Evolutionary conservation across 441 rosid species (phyloP).

Genomic region (Gossypium schwendimanii): DNA sequence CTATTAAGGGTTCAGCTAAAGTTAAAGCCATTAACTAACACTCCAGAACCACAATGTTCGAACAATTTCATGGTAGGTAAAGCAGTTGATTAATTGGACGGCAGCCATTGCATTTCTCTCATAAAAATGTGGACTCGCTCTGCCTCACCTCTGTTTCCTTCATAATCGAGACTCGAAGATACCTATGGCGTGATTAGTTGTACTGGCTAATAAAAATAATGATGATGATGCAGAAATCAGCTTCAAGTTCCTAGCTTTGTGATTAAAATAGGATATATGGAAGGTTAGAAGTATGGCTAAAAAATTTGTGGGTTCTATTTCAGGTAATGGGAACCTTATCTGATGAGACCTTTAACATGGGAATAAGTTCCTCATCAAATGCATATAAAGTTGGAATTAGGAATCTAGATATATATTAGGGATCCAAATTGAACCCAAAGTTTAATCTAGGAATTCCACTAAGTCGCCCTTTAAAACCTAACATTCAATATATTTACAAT

Average conservation of each 20-base stretch:
- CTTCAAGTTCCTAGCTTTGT: not conserved
- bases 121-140: not conserved
- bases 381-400: not conserved
- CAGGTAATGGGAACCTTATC: not conserved
- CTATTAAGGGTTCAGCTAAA: conserved; percentile 26
- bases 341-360: not conserved
- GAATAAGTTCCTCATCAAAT: not conserved
- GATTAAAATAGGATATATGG: not conserved
- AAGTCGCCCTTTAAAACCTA: not conserved
- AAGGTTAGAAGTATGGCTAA: not conserved
- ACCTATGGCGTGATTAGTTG: too few species aligned
- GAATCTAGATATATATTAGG: not conserved
- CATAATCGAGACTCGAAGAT: not conserved
- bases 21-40: conserved; percentile 37
- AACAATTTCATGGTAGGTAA: conserved; percentile 56
- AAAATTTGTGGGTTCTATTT: not conserved
- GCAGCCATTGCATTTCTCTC: not conserved
- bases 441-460: not conserved
- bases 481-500: not conserved
- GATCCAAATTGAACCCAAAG: not conserved
- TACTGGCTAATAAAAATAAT: not conserved
- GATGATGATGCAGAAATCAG: not conserved
- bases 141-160: not conserved
- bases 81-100: not conserved
- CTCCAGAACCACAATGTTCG: conserved; percentile 57